Percentiles rank a stretch among this genome's conserved stretches.
phyloP scores from a whole-genome alignment of 2,329 filamentous ascomycete species.

The Tolypocladium paradoxum region DNA sequence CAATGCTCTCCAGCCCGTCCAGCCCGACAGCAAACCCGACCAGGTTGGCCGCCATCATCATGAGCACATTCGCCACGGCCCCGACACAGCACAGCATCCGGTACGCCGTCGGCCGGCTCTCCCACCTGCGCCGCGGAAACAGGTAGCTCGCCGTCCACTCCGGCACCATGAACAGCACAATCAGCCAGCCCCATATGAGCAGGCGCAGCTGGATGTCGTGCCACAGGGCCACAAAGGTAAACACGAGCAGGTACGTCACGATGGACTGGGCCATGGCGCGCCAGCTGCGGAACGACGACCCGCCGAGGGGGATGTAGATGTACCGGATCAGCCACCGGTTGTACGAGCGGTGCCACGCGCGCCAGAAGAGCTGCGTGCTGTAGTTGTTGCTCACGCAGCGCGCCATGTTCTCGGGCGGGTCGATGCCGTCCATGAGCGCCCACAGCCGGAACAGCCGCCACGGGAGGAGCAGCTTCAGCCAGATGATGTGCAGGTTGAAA shows the following conservation, averaged over 20 bases:
- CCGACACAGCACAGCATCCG: conserved; percentile 72
- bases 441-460: conserved; percentile 99
- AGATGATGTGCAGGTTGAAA: conserved; percentile 95
- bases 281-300: conserved; percentile 40
- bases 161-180: conserved; percentile 87
- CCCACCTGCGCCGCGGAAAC: conserved; percentile 67
- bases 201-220: conserved; percentile 89
- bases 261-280: conserved; percentile 45
- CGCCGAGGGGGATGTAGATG: conserved; percentile 85
- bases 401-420: conserved; percentile 96
- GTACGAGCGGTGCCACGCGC: conserved; percentile 88
- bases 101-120: conserved; percentile 58
- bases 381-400: conserved; percentile 95
- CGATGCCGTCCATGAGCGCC: conserved; percentile 80
- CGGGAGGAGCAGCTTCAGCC: conserved; percentile 91
- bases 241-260: conserved; percentile 71
- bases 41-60: conserved; percentile 94
- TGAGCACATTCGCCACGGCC: conserved; percentile 71
- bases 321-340: conserved; percentile 94
- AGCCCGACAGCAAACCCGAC: conserved; percentile 90
- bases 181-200: conserved; percentile 93
- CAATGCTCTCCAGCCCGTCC: conserved; percentile 71
- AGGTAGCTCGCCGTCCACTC: conserved; percentile 63
- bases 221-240: conserved; percentile 96
- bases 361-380: conserved; percentile 85